Conservation (phyloP, 2,329 filamentous ascomycete species). For the Ophiostoma montium region DNA sequence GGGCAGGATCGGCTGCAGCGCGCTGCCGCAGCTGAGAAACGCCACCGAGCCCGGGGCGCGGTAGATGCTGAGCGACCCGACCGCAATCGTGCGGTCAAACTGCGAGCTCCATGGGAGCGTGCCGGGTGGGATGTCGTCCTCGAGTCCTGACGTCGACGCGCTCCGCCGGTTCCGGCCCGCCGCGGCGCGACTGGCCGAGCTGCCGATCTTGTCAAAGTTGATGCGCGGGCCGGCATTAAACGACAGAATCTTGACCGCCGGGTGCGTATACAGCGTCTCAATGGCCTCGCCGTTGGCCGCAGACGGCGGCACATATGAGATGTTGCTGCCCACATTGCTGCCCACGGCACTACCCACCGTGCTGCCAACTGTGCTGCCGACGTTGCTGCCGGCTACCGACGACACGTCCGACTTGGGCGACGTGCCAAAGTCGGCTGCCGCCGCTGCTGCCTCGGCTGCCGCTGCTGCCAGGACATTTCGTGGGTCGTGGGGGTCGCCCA, state of each 20-base stretch:
- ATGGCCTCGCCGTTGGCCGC: slow-evolving; percentile 23
- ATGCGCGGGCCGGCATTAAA: slow-evolving; percentile 29
- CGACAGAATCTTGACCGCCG: slow-evolving; percentile 53
- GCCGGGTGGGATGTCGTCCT: slow-evolving; percentile 37
- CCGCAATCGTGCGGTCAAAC: slow-evolving; percentile 69
- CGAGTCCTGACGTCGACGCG: not conserved
- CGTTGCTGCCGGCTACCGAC: slow-evolving; percentile 1
- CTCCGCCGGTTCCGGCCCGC: slow-evolving; percentile 9
- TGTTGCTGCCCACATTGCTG: not conserved
- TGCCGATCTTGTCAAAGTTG: slow-evolving; percentile 21
- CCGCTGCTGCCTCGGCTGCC: slow-evolving; percentile 11
- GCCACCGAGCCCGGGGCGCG: slow-evolving; percentile 73
- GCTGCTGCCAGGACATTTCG: slow-evolving; percentile 4
- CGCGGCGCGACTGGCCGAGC: slow-evolving; percentile 13
- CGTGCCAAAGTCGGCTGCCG: slow-evolving; percentile 3
- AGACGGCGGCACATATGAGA: not conserved
- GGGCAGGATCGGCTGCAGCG: slow-evolving; percentile 74
- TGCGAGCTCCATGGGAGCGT: slow-evolving; percentile 59
- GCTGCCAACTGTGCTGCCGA: not conserved
- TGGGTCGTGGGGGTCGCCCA: slow-evolving; percentile 2
- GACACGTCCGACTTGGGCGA: slow-evolving; percentile 7
- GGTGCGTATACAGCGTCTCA: slow-evolving; percentile 63
- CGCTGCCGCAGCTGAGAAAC: slow-evolving; percentile 72
- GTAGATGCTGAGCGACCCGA: slow-evolving; percentile 69
- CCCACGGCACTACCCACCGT: not conserved